Conservation (phyloP, 345 rosid species). For the Rhodomyrtus tomentosa region DNA sequence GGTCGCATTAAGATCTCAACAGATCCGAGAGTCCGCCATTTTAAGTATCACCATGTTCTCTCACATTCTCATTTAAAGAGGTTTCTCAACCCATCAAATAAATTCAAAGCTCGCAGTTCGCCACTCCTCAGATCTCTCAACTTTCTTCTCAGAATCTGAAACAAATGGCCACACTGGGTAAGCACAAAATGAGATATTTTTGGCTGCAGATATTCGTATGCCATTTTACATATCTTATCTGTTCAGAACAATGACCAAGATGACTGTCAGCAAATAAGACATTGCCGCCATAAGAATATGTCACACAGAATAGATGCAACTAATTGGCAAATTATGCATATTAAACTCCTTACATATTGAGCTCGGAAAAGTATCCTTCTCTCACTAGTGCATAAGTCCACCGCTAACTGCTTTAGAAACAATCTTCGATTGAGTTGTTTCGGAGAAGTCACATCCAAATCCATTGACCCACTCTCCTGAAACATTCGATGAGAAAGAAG, state of each 20-base stretch:
- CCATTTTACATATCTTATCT: not conserved
- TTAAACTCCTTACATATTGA: slow-evolving; percentile 55
- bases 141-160: slow-evolving; percentile 81
- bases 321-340: not conserved
- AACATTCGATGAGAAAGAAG: not conserved
- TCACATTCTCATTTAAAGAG: slow-evolving; percentile 36
- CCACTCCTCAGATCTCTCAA: slow-evolving; percentile 79
- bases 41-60: not conserved
- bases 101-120: slow-evolving; percentile 64
- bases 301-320: not conserved
- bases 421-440: slow-evolving; percentile 76
- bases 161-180: not conserved
- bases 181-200: not conserved
- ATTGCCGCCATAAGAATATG: not conserved
- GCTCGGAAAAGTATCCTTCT: slow-evolving; percentile 81
- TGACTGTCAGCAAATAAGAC: not conserved
- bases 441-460: slow-evolving; percentile 89
- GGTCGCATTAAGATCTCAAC: not conserved
- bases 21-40: not conserved
- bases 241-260: not conserved
- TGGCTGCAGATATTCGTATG: not conserved
- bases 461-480: slow-evolving; percentile 92
- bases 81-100: slow-evolving; percentile 60
- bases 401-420: slow-evolving; percentile 90
- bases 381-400: slow-evolving; percentile 82